These are phyloP conservation scores for Aspergillus sp. DNA, from an alignment of 2,329 filamentous ascomycete species.

Conservation along the genomic window DNA sequence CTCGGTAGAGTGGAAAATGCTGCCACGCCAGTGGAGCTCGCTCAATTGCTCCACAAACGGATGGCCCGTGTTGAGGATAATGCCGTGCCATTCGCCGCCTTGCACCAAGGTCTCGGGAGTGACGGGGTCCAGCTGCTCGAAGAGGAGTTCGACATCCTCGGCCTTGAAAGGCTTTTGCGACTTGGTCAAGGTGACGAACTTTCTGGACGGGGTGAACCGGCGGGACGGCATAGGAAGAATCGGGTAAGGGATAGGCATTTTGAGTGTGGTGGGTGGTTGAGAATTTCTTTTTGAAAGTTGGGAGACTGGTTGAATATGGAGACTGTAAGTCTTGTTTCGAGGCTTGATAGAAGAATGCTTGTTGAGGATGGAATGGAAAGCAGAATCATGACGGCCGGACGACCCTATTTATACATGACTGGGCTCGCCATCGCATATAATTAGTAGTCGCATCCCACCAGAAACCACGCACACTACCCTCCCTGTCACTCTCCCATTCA, in stretches of 20 bases:
- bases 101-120: slow-evolving; percentile 14
- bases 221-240: slow-evolving; percentile 6
- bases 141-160: neutral
- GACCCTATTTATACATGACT: neutral
- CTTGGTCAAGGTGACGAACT: slow-evolving; percentile 6
- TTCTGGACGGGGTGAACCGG: slow-evolving; percentile 7
- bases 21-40: slow-evolving; percentile 23
- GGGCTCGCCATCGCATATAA: neutral
- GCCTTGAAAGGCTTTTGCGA: slow-evolving; percentile 1
- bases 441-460: no score
- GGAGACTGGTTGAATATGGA: neutral
- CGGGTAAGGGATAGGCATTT: slow-evolving; percentile 8
- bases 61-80: slow-evolving; percentile 20
- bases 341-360: neutral
- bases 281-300: neutral
- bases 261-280: neutral
- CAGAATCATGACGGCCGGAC: neutral
- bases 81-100: slow-evolving; percentile 21
- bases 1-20: slow-evolving; percentile 20
- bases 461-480: neutral
- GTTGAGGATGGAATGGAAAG: no score
- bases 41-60: slow-evolving; percentile 14
- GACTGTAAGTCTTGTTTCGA: neutral
- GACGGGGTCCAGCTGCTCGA: slow-evolving; percentile 12
- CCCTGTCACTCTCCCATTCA: neutral